Evolutionary conservation across 768 basidiomycete genomes (phyloP).

Genomic region (Kwoniella dejecticola): DNA sequence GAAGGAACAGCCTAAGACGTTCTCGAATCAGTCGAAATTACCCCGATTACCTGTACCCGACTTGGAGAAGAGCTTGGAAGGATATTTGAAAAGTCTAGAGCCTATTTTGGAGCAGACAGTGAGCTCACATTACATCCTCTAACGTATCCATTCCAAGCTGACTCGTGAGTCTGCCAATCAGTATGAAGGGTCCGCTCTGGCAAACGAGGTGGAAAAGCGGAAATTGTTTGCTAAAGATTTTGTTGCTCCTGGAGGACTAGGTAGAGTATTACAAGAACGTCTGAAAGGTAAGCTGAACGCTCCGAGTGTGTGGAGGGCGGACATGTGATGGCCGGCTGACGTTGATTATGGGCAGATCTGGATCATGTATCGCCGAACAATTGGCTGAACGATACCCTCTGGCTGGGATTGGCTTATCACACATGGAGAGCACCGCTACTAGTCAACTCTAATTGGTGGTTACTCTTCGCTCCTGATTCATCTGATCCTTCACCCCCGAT

Average conservation of each 20-base stretch:
- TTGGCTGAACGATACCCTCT: constrained; percentile 93
- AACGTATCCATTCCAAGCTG: constrained; percentile 35
- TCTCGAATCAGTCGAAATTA: constrained; percentile 55
- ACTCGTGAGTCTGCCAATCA: constrained; percentile 14
- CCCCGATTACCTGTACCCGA: constrained; percentile 82
- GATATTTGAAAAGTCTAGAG: constrained; percentile 74
- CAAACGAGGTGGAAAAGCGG: constrained; percentile 63
- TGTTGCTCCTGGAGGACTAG: constrained; percentile 64
- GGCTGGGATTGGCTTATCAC: constrained; percentile 83
- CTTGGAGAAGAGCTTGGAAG: constrained; percentile 71
- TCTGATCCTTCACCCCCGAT: constrained; percentile 60
- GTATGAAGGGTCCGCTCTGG: constrained; percentile 62
- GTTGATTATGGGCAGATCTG: constrained; percentile 60
- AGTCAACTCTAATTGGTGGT: constrained; percentile 96
- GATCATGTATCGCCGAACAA: constrained; percentile 81
- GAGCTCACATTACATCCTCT: neutral
- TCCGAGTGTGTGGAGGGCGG: too few relatives aligned
- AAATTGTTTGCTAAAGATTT: constrained; percentile 70
- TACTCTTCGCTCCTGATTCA: constrained; percentile 76
- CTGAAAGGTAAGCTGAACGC: constrained; percentile 64
- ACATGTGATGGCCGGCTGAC: too few relatives aligned
- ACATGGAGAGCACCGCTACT: constrained; percentile 82
- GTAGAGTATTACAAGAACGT: constrained; percentile 69
- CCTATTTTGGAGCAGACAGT: constrained; percentile 78
- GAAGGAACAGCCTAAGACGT: constrained; percentile 49